A percentile compares a stretch with the other conserved stretches of the same genome.
Evolutionary conservation across 2,329 filamentous ascomycete genomes (phyloP).

Genomic region (Amesomyces nigricolor): DNA sequence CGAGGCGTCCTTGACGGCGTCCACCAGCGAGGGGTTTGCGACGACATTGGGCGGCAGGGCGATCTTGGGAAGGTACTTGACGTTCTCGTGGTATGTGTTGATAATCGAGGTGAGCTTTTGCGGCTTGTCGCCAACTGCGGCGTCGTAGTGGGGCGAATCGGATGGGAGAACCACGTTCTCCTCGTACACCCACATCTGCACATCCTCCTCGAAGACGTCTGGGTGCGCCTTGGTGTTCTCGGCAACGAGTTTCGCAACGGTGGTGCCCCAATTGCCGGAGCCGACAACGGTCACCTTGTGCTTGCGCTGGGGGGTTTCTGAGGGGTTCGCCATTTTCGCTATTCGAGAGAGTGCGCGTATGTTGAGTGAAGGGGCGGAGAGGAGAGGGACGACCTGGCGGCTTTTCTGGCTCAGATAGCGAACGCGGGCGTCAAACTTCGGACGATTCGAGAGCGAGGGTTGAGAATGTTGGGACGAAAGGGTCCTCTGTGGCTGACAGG

Average conservation of each 20-base stretch:
- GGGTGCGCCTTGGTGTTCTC: conserved; percentile 79
- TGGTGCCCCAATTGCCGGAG: conserved; percentile 97
- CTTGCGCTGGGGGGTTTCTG: conserved; percentile 55
- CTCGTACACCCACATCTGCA: conserved; percentile 99
- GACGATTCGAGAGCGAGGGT: conserved; percentile 2
- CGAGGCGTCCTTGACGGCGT: conserved; percentile 75
- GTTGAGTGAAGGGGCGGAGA: background rate
- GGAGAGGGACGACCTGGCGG: background rate
- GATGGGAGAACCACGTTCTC: conserved; percentile 74
- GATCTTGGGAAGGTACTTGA: conserved; percentile 95
- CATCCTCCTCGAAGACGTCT: conserved; percentile 76
- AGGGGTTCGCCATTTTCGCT: conserved; percentile 26
- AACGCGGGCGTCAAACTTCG: background rate
- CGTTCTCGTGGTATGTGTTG: conserved; percentile 89
- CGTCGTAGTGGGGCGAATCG: conserved; percentile 67
- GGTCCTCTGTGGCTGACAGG: conserved; percentile 7
- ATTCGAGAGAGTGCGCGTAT: conserved; percentile 10
- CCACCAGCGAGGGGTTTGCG: conserved; percentile 74
- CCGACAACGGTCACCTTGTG: conserved; percentile 93
- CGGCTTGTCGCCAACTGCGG: conserved; percentile 55
- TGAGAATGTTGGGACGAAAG: conserved; percentile 14
- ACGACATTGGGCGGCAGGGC: conserved; percentile 74
- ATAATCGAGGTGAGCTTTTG: conserved; percentile 89
- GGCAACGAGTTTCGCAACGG: conserved; percentile 93
- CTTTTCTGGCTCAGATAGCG: background rate